These are phyloP conservation scores for Magnusiomyces sp. DNA, from an alignment of 1,139 yeast species.

Conservation along the genomic window DNA sequence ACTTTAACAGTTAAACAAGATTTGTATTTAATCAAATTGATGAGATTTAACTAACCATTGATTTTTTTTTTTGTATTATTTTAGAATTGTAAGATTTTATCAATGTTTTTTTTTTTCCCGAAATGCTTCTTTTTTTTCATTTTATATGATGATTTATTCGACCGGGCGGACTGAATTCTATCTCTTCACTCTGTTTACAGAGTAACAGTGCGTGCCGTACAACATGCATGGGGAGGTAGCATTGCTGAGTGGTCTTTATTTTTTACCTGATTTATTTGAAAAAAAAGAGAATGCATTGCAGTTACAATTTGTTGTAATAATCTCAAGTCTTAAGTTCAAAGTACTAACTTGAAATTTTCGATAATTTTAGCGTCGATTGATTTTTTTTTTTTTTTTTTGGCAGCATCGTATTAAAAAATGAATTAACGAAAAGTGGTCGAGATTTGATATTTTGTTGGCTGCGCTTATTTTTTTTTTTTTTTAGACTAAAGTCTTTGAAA, in stretches of 20 bases:
- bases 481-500: background rate
- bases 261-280: too few relatives aligned
- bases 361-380: constrained; percentile 9
- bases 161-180: constrained; percentile 31
- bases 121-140: background rate
- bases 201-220: constrained; percentile 24
- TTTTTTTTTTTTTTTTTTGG: constrained; percentile 4
- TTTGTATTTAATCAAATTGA: too few relatives aligned
- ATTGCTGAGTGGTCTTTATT: constrained; percentile 20
- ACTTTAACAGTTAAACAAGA: background rate
- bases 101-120: background rate
- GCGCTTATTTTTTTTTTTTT: background rate
- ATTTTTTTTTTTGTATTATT: background rate
- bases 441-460: background rate
- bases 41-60: background rate
- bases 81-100: background rate
- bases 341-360: too few relatives aligned
- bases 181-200: constrained; percentile 3
- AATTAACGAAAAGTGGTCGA: background rate
- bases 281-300: too few relatives aligned
- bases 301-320: too few relatives aligned
- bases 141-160: constrained; percentile 26
- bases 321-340: too few relatives aligned
- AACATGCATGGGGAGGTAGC: constrained; percentile 21
- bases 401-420: constrained; percentile 1